These are phyloP conservation scores for Neotropicomus parvogracilis DNA, from an alignment of 1,284 basidiomycete species.

Conservation along the genomic window DNA sequence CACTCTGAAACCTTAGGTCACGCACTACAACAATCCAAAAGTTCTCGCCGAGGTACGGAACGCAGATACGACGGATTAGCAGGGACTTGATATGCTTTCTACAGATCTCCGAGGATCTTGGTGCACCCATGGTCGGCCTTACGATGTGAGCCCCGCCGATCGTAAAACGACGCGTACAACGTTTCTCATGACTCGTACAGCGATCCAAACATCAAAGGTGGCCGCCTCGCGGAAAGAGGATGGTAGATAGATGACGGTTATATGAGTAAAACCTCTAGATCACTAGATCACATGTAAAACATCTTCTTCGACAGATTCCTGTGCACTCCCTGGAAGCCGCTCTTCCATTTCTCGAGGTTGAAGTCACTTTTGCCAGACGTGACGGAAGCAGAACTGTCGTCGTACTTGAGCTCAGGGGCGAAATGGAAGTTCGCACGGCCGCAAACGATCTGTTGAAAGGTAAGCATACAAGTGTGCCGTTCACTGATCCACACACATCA, in stretches of 20 bases:
- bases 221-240: slow-evolving; percentile 48
- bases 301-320: slow-evolving; percentile 31
- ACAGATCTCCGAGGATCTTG: slow-evolving; percentile 85
- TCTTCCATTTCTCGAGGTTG: slow-evolving; percentile 37
- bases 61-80: background rate
- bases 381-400: slow-evolving; percentile 33
- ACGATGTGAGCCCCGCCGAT: slow-evolving; percentile 61
- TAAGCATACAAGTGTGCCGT: background rate
- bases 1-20: slow-evolving; percentile 51
- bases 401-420: slow-evolving; percentile 34
- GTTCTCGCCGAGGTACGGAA: slow-evolving; percentile 67
- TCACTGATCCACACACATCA: slow-evolving; percentile 39
- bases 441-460: slow-evolving; percentile 46
- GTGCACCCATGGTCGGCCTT: slow-evolving; percentile 90
- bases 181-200: slow-evolving; percentile 35
- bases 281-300: slow-evolving; percentile 40
- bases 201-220: slow-evolving; percentile 62
- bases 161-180: slow-evolving; percentile 3
- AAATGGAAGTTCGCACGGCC: slow-evolving; percentile 47
- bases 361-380: slow-evolving; percentile 26
- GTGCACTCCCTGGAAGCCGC: slow-evolving; percentile 25
- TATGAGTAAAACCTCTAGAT: too few relatives aligned
- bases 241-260: slow-evolving; percentile 36
- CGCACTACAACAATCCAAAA: slow-evolving; percentile 93
- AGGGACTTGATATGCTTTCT: slow-evolving; percentile 6